Conservation (phyloP, 1,139 yeast genomes). For the Wickerhamomyces sp. region DNA sequence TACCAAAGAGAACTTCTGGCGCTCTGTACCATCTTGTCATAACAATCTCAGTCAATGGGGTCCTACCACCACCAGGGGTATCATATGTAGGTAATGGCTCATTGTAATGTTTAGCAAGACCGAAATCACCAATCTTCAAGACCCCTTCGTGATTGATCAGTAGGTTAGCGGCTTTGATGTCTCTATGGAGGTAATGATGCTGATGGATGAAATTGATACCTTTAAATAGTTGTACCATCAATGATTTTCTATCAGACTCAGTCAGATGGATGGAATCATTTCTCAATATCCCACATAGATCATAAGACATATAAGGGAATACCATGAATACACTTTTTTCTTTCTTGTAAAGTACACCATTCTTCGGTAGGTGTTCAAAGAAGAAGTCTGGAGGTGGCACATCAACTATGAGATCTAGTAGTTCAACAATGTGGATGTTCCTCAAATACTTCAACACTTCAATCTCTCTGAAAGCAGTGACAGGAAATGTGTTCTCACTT, state of each 20-base stretch:
- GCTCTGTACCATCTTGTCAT: constrained; percentile 98
- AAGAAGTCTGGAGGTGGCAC: constrained; percentile 30
- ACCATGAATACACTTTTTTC: constrained; percentile 67
- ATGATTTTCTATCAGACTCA: constrained; percentile 73
- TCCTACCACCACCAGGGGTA: constrained; percentile 60
- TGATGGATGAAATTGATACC: constrained; percentile 85
- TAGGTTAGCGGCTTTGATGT: constrained; percentile 91
- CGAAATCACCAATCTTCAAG: constrained; percentile 89
- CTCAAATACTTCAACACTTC: constrained; percentile 68
- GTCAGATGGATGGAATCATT: constrained; percentile 66
- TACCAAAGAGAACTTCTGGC: constrained; percentile 87
- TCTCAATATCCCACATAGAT: constrained; percentile 85
- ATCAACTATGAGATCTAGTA: constrained; percentile 80
- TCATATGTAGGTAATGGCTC: constrained; percentile 62
- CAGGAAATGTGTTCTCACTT: constrained; percentile 89
- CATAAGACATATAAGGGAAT: constrained; percentile 90
- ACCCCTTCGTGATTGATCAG: constrained; percentile 72
- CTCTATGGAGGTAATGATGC: constrained; percentile 71
- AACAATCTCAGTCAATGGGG: constrained; percentile 81
- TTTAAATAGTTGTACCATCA: constrained; percentile 68
- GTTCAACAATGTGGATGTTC: constrained; percentile 68
- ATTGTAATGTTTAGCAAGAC: constrained; percentile 76
- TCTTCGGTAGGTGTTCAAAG: constrained; percentile 1
- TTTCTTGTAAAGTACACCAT: constrained; percentile 21
- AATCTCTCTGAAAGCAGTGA: constrained; percentile 92